phyloP scores from a whole-genome alignment of 2,329 filamentous ascomycete species.

The Colletotrichum nymphaeae region DNA sequence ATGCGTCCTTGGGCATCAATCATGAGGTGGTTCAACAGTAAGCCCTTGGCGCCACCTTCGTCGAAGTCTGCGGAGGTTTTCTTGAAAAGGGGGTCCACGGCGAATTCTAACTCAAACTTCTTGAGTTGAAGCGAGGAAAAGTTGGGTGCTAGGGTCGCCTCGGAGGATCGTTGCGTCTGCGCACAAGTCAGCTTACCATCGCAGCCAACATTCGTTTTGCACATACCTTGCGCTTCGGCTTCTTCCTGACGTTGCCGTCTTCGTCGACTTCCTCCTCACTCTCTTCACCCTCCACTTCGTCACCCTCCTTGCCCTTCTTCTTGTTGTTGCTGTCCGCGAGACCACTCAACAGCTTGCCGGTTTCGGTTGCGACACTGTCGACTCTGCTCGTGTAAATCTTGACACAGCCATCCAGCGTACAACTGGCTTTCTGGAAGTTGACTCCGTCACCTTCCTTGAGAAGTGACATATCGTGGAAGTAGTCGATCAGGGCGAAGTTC shows the following conservation, averaged over 20 bases:
- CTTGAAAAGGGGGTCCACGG: constrained; percentile 98
- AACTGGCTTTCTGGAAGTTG: constrained; percentile 98
- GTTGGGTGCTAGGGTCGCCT: constrained; percentile 90
- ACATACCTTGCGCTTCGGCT: constrained; percentile 79
- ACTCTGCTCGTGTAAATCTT: constrained; percentile 99
- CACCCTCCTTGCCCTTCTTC: constrained; percentile 74
- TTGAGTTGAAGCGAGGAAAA: constrained; percentile 92
- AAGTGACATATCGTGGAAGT: constrained; percentile 99
- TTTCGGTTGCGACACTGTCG: constrained; percentile 97
- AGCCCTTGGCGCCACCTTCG: constrained; percentile 94
- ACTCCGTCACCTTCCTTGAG: constrained; percentile 96
- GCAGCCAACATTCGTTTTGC: not conserved
- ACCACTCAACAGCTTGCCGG: constrained; percentile 92
- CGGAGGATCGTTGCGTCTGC: constrained; percentile 80
- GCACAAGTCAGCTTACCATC: constrained; percentile 36
- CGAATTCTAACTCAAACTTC: constrained; percentile 97
- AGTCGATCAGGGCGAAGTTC: constrained; percentile 99
- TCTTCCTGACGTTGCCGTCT: constrained; percentile 69
- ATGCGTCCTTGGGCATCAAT: constrained; percentile 94
- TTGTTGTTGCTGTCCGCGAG: constrained; percentile 87
- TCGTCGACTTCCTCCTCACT: constrained; percentile 73
- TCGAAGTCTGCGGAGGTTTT: constrained; percentile 99
- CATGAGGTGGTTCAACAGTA: constrained; percentile 95
- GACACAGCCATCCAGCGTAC: constrained; percentile 96
- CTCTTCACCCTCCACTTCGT: constrained; percentile 75